A percentile compares a stretch with the other conserved stretches of the same genome.
phyloP scores from a whole-genome alignment of 1,284 basidiomycete species.

The Cerioporus squamosus region DNA sequence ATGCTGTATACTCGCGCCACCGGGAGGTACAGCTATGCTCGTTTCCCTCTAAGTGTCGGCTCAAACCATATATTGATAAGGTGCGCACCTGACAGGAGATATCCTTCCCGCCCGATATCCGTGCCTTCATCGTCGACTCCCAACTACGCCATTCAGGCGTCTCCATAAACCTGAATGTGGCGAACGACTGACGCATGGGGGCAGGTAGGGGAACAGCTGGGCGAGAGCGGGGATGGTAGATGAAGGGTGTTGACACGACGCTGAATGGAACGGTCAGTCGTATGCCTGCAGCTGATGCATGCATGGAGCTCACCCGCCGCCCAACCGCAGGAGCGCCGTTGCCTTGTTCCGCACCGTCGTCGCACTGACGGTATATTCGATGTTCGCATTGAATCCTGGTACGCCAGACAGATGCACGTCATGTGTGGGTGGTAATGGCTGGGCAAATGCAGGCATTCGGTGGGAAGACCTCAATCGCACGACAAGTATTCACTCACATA shows the following conservation, averaged over 20 bases:
- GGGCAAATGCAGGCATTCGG: neutral
- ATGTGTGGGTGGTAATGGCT: slow-evolving; percentile 66
- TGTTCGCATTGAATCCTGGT: slow-evolving; percentile 59
- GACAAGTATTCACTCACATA: slow-evolving; percentile 51
- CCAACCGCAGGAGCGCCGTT: slow-evolving; percentile 28
- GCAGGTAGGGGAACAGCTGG: slow-evolving; percentile 58
- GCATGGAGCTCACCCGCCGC: slow-evolving; percentile 25
- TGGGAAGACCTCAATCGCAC: neutral
- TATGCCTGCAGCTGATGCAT: no score
- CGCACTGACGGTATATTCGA: slow-evolving; percentile 32
- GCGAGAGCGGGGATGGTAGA: slow-evolving; percentile 68
- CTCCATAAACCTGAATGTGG: slow-evolving; percentile 42
- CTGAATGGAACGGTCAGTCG: slow-evolving; percentile 29
- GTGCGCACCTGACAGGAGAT: slow-evolving; percentile 46
- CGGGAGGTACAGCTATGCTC: slow-evolving; percentile 53
- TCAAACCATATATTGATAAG: neutral
- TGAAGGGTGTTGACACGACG: slow-evolving; percentile 60
- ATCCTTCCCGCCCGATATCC: slow-evolving; percentile 43
- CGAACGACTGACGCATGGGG: slow-evolving; percentile 38
- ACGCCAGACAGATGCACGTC: slow-evolving; percentile 66
- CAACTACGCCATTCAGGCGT: slow-evolving; percentile 56
- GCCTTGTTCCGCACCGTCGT: slow-evolving; percentile 30
- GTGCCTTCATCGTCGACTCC: slow-evolving; percentile 48
- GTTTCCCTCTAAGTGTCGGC: neutral
- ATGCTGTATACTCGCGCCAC: slow-evolving; percentile 61